A percentile compares a stretch with the other conserved stretches of the same genome.
These are phyloP conservation scores for Ustanciosporium gigantosporum DNA, from an alignment of 1,284 basidiomycete species.

Conservation along the genomic window DNA sequence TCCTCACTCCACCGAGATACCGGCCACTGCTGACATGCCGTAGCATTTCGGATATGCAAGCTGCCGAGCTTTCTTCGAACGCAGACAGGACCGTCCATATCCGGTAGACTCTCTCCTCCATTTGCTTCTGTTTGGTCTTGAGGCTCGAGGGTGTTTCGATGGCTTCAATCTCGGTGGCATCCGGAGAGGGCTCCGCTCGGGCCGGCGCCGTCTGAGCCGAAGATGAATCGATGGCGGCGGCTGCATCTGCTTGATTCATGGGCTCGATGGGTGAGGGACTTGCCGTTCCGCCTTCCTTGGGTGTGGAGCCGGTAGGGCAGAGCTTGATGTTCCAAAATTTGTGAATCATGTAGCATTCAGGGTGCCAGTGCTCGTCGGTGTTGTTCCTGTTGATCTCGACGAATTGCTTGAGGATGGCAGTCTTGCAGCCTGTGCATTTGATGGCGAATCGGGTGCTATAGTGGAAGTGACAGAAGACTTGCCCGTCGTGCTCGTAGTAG, in stretches of 20 bases:
- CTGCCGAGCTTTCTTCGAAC: slow-evolving; percentile 98
- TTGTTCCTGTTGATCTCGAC: slow-evolving; percentile 99
- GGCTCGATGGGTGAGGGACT: not conserved
- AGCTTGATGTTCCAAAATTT: slow-evolving; percentile 99
- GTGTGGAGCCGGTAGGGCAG: slow-evolving; percentile 49
- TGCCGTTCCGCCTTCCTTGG: slow-evolving; percentile 27
- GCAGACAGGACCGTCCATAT: slow-evolving; percentile 99
- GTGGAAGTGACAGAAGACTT: slow-evolving; percentile 78
- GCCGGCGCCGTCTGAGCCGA: slow-evolving; percentile 25
- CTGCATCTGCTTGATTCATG: not conserved
- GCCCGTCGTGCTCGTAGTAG: slow-evolving; percentile 96
- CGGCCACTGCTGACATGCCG: slow-evolving; percentile 90
- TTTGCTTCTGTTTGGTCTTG: slow-evolving; percentile 85
- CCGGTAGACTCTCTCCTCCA: slow-evolving; percentile 97
- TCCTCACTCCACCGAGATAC: slow-evolving; percentile 92
- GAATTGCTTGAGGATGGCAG: slow-evolving; percentile 98
- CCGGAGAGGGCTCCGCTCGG: slow-evolving; percentile 33
- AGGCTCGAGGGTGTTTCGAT: slow-evolving; percentile 79
- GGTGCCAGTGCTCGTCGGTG: slow-evolving; percentile 99
- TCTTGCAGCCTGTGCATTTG: slow-evolving; percentile 95
- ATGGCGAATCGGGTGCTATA: slow-evolving; percentile 98
- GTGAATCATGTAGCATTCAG: slow-evolving; percentile 99
- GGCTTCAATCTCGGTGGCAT: slow-evolving; percentile 67
- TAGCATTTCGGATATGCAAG: slow-evolving; percentile 98
- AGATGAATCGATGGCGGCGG: slow-evolving; percentile 19